phyloP scores from a whole-genome alignment of 2,329 filamentous ascomycete genomes.

The Talaromyces sp. region DNA sequence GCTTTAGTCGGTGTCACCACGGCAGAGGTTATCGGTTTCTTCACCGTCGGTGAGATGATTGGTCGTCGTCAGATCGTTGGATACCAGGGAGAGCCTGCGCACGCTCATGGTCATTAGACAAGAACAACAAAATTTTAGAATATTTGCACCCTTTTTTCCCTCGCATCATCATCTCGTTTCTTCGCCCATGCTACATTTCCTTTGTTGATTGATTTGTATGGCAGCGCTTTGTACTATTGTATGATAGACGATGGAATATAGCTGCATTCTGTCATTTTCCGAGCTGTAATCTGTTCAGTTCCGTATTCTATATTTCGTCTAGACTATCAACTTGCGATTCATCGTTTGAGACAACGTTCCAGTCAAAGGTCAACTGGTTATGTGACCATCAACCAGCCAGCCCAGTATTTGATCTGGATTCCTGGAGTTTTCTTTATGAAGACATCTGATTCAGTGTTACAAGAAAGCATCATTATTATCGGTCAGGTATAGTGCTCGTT shows the following conservation, averaged over 20 bases:
- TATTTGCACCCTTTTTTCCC: constrained; percentile 22
- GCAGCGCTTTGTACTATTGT: constrained; percentile 39
- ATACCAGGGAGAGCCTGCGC: constrained; percentile 68
- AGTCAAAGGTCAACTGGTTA: neutral
- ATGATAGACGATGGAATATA: constrained; percentile 48
- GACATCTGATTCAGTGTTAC: too few species aligned
- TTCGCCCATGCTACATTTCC: constrained; percentile 27
- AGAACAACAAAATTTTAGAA: constrained; percentile 14
- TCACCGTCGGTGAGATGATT: constrained; percentile 95
- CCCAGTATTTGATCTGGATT: neutral
- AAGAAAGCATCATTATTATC: too few species aligned
- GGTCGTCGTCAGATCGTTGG: constrained; percentile 93
- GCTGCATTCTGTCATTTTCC: constrained; percentile 37
- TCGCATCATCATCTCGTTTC: constrained; percentile 24
- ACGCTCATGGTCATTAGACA: constrained; percentile 39
- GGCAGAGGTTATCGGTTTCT: constrained; percentile 91
- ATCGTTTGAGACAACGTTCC: neutral
- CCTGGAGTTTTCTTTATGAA: too few species aligned
- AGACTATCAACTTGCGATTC: neutral
- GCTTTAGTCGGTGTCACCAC: constrained; percentile 69
- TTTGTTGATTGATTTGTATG: constrained; percentile 30
- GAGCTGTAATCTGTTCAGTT: neutral
- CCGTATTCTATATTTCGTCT: neutral
- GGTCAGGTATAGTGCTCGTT: too few species aligned
- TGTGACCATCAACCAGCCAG: neutral